phyloP scores from a whole-genome alignment of 805 yeast genomes.

The Saccharomycopsis selenospora region DNA sequence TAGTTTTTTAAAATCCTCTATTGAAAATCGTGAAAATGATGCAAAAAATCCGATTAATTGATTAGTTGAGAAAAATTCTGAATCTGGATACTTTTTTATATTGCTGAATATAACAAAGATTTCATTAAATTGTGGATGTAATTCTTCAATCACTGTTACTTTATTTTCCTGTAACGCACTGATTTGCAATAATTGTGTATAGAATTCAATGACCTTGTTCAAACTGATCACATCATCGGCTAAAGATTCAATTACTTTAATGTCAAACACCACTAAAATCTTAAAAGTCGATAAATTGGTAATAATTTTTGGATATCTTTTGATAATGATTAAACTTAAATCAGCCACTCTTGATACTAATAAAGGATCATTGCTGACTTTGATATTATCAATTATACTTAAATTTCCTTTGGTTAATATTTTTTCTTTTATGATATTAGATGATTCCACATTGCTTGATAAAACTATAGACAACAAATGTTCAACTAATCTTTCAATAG shows the following conservation, averaged over 20 bases:
- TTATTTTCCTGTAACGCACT: background rate
- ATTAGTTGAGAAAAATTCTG: background rate
- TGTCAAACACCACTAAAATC: background rate
- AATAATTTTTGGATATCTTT: background rate
- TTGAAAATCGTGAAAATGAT: slow-evolving; percentile 3
- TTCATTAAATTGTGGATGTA: background rate
- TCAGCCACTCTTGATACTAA: background rate
- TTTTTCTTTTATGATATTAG: background rate
- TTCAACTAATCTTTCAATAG: slow-evolving; percentile 9
- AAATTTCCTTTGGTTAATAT: background rate
- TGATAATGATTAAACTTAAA: background rate
- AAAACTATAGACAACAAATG: slow-evolving; percentile 3
- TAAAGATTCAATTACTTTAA: background rate
- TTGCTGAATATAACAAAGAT: background rate
- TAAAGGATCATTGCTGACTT: background rate
- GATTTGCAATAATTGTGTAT: background rate
- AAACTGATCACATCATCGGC: background rate
- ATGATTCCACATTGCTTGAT: background rate
- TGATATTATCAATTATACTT: background rate
- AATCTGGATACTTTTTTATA: background rate
- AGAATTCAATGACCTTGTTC: background rate
- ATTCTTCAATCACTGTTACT: background rate
- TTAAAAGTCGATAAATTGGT: background rate
- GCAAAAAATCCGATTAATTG: slow-evolving; percentile 7
- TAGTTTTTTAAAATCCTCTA: background rate